Percentiles rank a stretch among this genome's conserved stretches.
Evolutionary conservation across 2,329 filamentous ascomycete genomes (phyloP).

Genomic region (Ophiostoma sp.): DNA sequence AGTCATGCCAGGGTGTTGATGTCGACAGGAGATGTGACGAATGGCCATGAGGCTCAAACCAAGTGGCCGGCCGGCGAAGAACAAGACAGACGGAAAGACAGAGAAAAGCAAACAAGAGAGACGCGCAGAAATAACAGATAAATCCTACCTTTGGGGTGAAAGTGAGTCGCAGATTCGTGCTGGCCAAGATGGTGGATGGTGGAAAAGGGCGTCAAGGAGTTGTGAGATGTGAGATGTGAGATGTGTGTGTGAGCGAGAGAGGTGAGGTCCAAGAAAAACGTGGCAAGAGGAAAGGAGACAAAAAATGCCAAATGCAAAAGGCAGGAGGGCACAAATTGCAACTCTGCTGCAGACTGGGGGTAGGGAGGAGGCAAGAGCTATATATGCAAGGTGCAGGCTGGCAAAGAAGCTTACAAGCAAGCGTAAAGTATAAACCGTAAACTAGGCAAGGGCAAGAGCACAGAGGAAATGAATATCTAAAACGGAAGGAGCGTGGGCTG

Average conservation of each 20-base stretch:
- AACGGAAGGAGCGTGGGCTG: not conserved
- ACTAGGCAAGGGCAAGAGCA: not conserved
- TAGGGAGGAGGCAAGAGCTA: not conserved
- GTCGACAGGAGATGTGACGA: too few relatives aligned
- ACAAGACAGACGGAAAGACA: not conserved
- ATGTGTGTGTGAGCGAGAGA: not conserved
- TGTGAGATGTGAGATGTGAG: not conserved
- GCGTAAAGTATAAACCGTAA: not conserved
- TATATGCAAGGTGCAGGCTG: conserved; percentile 1
- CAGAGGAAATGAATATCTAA: not conserved
- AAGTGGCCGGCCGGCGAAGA: not conserved
- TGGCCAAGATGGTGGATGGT: not conserved
- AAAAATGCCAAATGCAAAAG: too few relatives aligned
- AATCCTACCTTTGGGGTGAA: not conserved
- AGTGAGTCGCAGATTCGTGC: not conserved
- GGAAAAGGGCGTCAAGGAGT: not conserved
- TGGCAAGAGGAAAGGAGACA: not conserved
- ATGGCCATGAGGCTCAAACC: too few relatives aligned
- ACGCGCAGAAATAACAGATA: not conserved
- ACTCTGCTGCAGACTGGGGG: not conserved
- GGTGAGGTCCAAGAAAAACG: not conserved
- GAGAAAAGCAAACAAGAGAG: not conserved
- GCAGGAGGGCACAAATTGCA: not conserved
- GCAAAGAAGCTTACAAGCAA: not conserved
- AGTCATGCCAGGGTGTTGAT: too few relatives aligned